Percentiles rank a stretch among this genome's conserved stretches.
Evolutionary conservation across 1,139 yeast species (phyloP).

Genomic region (Suhomyces yuchorum): DNA sequence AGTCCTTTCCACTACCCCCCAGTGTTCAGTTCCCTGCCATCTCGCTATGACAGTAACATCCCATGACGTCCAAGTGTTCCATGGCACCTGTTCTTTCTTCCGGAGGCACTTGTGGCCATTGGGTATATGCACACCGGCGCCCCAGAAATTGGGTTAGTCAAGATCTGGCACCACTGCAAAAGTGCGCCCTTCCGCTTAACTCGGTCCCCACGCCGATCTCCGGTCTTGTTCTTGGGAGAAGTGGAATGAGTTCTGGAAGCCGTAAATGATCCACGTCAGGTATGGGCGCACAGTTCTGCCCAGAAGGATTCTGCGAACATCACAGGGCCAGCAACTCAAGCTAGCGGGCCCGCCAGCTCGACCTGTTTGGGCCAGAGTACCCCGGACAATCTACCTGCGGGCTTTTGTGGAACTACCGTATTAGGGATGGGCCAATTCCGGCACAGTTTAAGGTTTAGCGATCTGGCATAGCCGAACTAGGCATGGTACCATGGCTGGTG

Average conservation of each 20-base stretch:
- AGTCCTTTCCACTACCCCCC: too few relatives aligned
- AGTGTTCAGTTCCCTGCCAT: not conserved
- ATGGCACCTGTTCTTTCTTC: too few relatives aligned
- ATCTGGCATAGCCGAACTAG: conserved; percentile 4
- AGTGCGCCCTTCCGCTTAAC: not conserved
- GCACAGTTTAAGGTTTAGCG: conserved; percentile 3
- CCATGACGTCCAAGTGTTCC: too few relatives aligned
- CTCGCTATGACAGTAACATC: too few relatives aligned
- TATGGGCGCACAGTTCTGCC: not conserved
- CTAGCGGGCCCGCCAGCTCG: not conserved
- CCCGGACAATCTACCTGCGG: conserved; percentile 6
- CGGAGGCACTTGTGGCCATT: not conserved
- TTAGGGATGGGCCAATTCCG: not conserved
- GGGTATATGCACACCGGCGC: not conserved
- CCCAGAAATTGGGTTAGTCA: not conserved
- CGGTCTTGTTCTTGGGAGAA: not conserved
- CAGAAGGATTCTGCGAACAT: not conserved
- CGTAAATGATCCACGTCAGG: not conserved
- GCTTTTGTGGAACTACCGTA: conserved; percentile 1
- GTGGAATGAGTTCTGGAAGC: not conserved
- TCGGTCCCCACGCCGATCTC: not conserved
- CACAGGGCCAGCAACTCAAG: not conserved
- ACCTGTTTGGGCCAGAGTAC: not conserved
- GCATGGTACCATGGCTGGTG: conserved; percentile 1
- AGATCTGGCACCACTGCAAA: not conserved